phyloP scores from a whole-genome alignment of 2,329 filamentous ascomycete genomes.

The Botrytis fragariae region DNA sequence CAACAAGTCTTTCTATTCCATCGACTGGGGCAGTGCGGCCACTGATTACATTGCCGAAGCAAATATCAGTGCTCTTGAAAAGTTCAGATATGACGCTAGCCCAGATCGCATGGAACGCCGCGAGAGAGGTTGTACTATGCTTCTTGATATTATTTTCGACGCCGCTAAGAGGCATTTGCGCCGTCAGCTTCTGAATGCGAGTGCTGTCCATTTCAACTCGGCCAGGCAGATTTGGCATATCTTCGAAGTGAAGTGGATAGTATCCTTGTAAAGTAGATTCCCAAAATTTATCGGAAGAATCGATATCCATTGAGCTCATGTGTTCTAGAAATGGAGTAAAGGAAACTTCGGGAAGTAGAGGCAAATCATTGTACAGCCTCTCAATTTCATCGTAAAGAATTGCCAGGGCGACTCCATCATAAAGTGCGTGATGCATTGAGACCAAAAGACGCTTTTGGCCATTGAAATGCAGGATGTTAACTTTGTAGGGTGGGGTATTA shows the following conservation, averaged over 20 bases:
- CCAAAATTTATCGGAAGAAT: constrained; percentile 65
- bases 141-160: constrained; percentile 51
- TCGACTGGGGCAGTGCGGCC: constrained; percentile 68
- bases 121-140: constrained; percentile 60
- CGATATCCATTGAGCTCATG: constrained; percentile 50
- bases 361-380: constrained; percentile 47
- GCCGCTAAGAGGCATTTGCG: constrained; percentile 26
- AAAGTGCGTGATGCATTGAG: constrained; percentile 74
- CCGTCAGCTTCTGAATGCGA: constrained; percentile 23
- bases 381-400: constrained; percentile 71
- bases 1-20: constrained; percentile 69
- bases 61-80: constrained; percentile 62
- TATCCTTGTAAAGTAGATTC: constrained; percentile 52
- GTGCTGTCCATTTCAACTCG: background rate
- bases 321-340: constrained; percentile 64
- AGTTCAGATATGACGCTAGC: constrained; percentile 58
- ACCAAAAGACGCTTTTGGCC: constrained; percentile 27
- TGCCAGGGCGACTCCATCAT: constrained; percentile 77
- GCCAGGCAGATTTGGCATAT: background rate
- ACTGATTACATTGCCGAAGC: constrained; percentile 83
- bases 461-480: constrained; percentile 24
- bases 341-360: constrained; percentile 49
- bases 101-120: constrained; percentile 72
- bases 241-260: constrained; percentile 37
- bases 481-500: constrained; percentile 33